Evolutionary conservation across 1,284 basidiomycete species (phyloP).

Genomic region (Trichosporon ovoides): DNA sequence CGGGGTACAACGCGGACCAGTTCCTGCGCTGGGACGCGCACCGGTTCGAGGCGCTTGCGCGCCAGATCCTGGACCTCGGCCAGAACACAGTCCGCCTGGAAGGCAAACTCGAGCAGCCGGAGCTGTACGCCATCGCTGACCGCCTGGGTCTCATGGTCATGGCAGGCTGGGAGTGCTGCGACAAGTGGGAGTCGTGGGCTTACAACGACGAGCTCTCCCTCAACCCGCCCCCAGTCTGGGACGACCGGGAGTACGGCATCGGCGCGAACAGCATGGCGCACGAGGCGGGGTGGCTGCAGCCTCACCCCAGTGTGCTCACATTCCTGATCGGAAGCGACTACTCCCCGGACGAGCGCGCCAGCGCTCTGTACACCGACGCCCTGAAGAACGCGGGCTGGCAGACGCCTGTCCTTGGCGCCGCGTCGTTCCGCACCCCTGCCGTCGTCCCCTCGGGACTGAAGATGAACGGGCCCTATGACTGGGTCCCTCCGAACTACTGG

Average conservation of each 20-base stretch:
- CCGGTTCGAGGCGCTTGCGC: not conserved
- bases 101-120: slow-evolving; percentile 1
- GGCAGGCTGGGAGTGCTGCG: not conserved
- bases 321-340: not conserved
- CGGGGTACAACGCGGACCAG: not conserved
- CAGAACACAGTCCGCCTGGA: not conserved
- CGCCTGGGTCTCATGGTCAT: not conserved
- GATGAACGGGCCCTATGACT: not conserved
- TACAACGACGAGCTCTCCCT: not conserved
- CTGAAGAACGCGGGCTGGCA: not conserved
- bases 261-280: not conserved
- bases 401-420: not conserved
- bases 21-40: not conserved
- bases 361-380: not conserved
- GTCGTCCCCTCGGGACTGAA: not conserved
- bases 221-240: not conserved
- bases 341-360: not conserved
- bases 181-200: slow-evolving; percentile 1
- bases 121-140: slow-evolving; percentile 1
- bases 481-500: not conserved
- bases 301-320: not conserved
- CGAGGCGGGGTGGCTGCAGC: not conserved
- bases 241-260: slow-evolving; percentile 3
- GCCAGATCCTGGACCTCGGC: not conserved
- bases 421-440: not conserved